A percentile compares a stretch with the other conserved stretches of the same genome.
These are phyloP conservation scores for Epichloe bromicola DNA, from an alignment of 2,329 filamentous ascomycete genomes.

Conservation along the genomic window DNA sequence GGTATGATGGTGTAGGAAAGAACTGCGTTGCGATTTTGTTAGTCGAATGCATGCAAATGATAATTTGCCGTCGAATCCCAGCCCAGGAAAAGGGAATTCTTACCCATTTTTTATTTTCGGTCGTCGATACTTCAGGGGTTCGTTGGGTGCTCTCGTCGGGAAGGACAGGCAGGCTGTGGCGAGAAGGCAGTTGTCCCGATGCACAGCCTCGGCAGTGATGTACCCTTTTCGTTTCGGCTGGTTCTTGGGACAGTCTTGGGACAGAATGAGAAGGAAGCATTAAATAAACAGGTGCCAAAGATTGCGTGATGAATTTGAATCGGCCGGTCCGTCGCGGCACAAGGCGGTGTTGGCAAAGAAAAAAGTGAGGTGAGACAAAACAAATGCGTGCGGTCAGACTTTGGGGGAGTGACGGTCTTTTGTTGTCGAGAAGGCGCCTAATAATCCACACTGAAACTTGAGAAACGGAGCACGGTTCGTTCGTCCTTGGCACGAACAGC, in stretches of 20 bases:
- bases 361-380: neutral
- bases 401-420: neutral
- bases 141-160: neutral
- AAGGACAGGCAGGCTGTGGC: neutral
- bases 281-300: neutral
- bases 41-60: neutral
- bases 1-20: slow-evolving; percentile 40
- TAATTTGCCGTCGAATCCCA: neutral
- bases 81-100: neutral
- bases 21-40: slow-evolving; percentile 1
- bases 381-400: neutral
- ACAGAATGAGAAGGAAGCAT: neutral
- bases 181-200: neutral
- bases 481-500: neutral
- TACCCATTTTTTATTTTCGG: neutral
- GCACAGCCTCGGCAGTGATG: neutral
- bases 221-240: neutral
- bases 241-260: neutral
- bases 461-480: neutral
- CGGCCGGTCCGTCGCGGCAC: neutral
- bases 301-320: neutral
- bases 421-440: neutral
- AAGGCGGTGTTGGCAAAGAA: neutral
- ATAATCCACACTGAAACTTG: neutral
- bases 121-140: neutral